These are phyloP conservation scores for Podospora bellae-mahoneyi DNA, from an alignment of 495 filamentous ascomycete species.

Conservation along the genomic window DNA sequence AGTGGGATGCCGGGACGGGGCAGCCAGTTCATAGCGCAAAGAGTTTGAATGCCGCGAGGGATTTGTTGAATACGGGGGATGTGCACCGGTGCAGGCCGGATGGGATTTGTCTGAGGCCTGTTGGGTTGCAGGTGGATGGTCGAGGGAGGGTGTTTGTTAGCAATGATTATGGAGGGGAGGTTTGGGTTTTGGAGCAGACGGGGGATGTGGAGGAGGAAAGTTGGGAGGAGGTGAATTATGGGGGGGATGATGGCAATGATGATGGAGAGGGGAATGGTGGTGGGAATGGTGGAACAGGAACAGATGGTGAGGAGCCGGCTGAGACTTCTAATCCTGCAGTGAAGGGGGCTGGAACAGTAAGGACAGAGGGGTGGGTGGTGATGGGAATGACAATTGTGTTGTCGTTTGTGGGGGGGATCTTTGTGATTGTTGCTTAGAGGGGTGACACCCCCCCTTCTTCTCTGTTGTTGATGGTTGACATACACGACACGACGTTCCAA, in stretches of 20 bases:
- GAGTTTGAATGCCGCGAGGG: constrained; percentile 41
- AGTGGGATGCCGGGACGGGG: constrained; percentile 35
- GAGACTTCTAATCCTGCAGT: not conserved
- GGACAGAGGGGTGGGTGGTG: constrained; percentile 12
- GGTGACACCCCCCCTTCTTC: not conserved
- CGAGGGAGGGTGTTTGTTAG: constrained; percentile 52
- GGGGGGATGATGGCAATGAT: not conserved
- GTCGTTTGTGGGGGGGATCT: constrained; percentile 14
- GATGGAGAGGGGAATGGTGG: constrained; percentile 1
- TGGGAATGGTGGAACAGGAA: constrained; percentile 1
- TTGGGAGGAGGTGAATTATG: not conserved
- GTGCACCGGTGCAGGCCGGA: constrained; percentile 39
- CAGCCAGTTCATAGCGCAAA: constrained; percentile 42
- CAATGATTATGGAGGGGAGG: constrained; percentile 56
- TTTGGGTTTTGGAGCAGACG: constrained; percentile 47
- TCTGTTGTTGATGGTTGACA: not conserved
- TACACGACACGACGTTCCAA: constrained; percentile 1
- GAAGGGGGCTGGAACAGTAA: not conserved
- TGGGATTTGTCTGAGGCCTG: constrained; percentile 52
- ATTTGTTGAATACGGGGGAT: constrained; percentile 52
- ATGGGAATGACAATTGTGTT: constrained; percentile 12
- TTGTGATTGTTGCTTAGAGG: constrained; percentile 4
- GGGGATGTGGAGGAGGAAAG: constrained; percentile 8
- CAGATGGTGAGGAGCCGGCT: constrained; percentile 2
- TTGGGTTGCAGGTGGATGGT: constrained; percentile 50